A percentile compares a stretch with the other conserved stretches of the same genome.
phyloP scores from a whole-genome alignment of 1,139 yeast genomes.

The Pichia sp. region DNA sequence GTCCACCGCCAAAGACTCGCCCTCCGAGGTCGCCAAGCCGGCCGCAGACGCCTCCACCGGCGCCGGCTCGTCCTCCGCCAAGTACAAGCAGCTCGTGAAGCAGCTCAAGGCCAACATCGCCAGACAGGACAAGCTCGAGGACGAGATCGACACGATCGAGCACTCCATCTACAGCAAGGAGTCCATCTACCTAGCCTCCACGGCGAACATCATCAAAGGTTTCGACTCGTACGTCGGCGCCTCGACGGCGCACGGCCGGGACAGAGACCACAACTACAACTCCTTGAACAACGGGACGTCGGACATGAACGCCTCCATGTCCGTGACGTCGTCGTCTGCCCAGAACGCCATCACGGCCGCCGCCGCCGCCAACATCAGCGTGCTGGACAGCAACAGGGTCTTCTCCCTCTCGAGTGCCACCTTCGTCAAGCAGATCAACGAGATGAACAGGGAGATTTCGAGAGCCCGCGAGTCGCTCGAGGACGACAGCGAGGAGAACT shows the following conservation, averaged over 20 bases:
- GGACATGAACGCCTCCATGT: not conserved
- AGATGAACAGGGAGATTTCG: not conserved
- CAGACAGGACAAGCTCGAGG: conserved; percentile 64
- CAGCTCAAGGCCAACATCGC: conserved; percentile 65
- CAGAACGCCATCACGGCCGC: not conserved
- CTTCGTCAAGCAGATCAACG: conserved; percentile 9
- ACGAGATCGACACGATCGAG: conserved; percentile 61
- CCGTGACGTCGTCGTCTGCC: not conserved
- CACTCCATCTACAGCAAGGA: conserved; percentile 84
- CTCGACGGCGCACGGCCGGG: conserved; percentile 20
- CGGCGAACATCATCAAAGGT: conserved; percentile 86
- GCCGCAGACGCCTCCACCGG: conserved; percentile 13
- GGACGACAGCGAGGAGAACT: no score
- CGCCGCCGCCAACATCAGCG: conserved; percentile 5
- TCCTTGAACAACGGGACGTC: conserved; percentile 7
- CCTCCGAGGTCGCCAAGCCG: conserved; percentile 1
- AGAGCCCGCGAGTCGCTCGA: not conserved
- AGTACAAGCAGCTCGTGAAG: conserved; percentile 67
- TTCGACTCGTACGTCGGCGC: conserved; percentile 49
- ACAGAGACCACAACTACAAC: conserved; percentile 5
- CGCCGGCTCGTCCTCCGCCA: conserved; percentile 33
- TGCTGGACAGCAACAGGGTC: conserved; percentile 3
- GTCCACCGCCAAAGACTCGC: not conserved
- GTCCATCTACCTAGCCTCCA: conserved; percentile 71
- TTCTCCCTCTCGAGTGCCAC: conserved; percentile 15